Percentiles rank a stretch among this genome's conserved stretches.
Conservation (phyloP, 2,329 filamentous ascomycete genomes). For the Dendryphion nanum region DNA sequence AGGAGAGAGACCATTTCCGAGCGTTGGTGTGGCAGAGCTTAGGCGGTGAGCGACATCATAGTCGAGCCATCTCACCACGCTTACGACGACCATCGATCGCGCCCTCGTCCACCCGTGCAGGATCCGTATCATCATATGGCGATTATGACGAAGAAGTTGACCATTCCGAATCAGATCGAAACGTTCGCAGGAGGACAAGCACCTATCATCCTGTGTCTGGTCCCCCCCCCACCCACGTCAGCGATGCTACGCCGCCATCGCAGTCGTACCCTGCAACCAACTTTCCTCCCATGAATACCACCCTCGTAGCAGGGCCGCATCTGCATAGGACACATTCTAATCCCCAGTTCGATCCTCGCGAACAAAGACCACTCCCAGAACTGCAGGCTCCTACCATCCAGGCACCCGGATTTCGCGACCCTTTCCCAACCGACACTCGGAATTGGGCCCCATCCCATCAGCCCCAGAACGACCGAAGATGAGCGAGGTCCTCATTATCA, state of each 20-base stretch:
- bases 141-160: slow-evolving; percentile 24
- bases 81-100: slow-evolving; percentile 29
- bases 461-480: slow-evolving; percentile 8
- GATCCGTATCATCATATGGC: slow-evolving; percentile 30
- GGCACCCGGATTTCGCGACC: slow-evolving; percentile 14
- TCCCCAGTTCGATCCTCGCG: slow-evolving; percentile 11
- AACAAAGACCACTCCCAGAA: slow-evolving; percentile 10
- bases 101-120: slow-evolving; percentile 28
- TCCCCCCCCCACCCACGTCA: slow-evolving; percentile 19
- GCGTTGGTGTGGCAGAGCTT: slow-evolving; percentile 59
- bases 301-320: slow-evolving; percentile 7
- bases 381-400: slow-evolving; percentile 8
- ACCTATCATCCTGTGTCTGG: slow-evolving; percentile 33
- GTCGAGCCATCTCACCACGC: slow-evolving; percentile 45
- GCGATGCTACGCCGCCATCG: slow-evolving; percentile 15
- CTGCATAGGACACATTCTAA: slow-evolving; percentile 7
- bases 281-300: slow-evolving; percentile 20
- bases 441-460: slow-evolving; percentile 19
- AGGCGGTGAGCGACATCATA: slow-evolving; percentile 47
- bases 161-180: slow-evolving; percentile 28
- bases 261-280: slow-evolving; percentile 17
- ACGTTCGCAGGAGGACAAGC: slow-evolving; percentile 37
- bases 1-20: slow-evolving; percentile 67
- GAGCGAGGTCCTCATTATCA: not conserved
- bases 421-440: slow-evolving; percentile 19